A percentile compares a stretch with the other conserved stretches of the same genome.
Evolutionary conservation across 139 green algal species (phyloP).

Genomic region (Chlorella sp.): DNA sequence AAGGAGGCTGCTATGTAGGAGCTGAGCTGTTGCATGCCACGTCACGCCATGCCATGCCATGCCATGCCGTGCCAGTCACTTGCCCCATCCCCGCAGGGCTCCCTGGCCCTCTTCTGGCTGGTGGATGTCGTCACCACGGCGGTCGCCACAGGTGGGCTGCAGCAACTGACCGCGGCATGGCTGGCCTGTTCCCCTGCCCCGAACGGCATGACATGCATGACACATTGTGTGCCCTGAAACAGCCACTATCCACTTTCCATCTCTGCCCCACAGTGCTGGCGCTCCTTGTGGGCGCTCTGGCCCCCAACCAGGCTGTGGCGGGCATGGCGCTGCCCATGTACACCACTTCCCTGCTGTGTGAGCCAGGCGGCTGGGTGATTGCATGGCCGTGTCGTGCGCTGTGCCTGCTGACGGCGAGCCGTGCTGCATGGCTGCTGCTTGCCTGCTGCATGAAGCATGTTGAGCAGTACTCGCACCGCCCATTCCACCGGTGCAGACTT

Average conservation of each 20-base stretch:
- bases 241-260: too few species aligned
- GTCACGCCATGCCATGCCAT: too few species aligned
- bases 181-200: too few species aligned
- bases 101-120: conserved; percentile 69
- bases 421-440: neutral
- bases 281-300: conserved; percentile 76
- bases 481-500: neutral
- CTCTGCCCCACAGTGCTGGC: conserved; percentile 60
- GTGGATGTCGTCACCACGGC: conserved; percentile 60
- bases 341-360: conserved; percentile 43
- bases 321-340: conserved; percentile 5
- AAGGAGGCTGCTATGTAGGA: too few species aligned
- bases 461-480: too few species aligned
- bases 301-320: conserved; percentile 82
- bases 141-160: conserved; percentile 49
- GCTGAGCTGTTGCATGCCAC: too few species aligned
- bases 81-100: conserved; percentile 61
- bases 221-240: too few species aligned
- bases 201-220: too few species aligned
- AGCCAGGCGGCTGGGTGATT: neutral
- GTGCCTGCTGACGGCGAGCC: neutral
- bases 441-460: too few species aligned
- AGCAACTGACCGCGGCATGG: neutral
- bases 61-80: too few species aligned
- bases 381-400: too few species aligned